Percentiles rank a stretch among this genome's conserved stretches.
These are phyloP conservation scores for Russula olivacea DNA, from an alignment of 768 basidiomycete species.

Conservation along the genomic window DNA sequence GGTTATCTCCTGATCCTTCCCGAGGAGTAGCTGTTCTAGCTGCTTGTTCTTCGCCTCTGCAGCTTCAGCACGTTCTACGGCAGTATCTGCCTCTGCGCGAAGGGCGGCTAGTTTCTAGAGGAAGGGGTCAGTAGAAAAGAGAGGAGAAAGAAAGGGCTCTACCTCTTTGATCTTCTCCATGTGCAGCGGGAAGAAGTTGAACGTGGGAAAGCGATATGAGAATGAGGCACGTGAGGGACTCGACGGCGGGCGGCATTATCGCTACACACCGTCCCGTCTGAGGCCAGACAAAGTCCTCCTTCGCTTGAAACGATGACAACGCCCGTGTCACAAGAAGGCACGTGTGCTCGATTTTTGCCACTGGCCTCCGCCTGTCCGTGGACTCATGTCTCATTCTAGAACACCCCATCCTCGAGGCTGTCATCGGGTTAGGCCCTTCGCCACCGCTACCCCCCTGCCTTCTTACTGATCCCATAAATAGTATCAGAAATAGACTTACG, in stretches of 20 bases:
- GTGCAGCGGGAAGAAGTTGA: neutral
- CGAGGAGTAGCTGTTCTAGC: constrained; percentile 50
- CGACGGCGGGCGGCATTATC: neutral
- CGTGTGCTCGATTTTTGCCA: constrained; percentile 27
- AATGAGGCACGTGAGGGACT: constrained; percentile 13
- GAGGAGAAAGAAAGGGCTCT: neutral
- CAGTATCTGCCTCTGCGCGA: constrained; percentile 79
- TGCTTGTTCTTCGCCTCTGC: constrained; percentile 87
- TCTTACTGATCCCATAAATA: constrained; percentile 31
- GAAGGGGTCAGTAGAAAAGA: neutral
- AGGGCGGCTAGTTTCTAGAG: constrained; percentile 67
- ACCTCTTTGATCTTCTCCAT: constrained; percentile 51
- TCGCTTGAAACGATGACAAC: constrained; percentile 41
- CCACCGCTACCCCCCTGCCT: constrained; percentile 4
- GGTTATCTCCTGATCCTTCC: constrained; percentile 79
- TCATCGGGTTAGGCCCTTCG: constrained; percentile 64
- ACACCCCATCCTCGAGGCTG: constrained; percentile 87
- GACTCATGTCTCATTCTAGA: constrained; percentile 44
- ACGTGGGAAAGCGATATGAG: constrained; percentile 18
- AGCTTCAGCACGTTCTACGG: constrained; percentile 75
- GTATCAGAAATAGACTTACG: constrained; percentile 92
- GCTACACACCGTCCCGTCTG: too few species aligned
- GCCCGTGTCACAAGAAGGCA: constrained; percentile 78
- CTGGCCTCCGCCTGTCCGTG: constrained; percentile 24
- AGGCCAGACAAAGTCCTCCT: neutral